Evolutionary conservation across 1,139 yeast genomes (phyloP).

Genomic region (Blastobotrys capitulatus): DNA sequence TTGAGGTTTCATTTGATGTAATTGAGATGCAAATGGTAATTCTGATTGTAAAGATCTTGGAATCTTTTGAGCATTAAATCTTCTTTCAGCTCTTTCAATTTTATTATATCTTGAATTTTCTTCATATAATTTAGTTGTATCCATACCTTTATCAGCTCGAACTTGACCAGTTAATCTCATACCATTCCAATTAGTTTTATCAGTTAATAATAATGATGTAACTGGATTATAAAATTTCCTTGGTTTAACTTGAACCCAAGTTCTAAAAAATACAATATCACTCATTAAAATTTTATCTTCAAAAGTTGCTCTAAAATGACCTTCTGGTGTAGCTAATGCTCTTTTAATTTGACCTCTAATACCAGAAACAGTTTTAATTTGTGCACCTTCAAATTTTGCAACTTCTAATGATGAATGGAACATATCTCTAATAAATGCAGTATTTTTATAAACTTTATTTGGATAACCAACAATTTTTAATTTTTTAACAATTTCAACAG

Average conservation of each 20-base stretch:
- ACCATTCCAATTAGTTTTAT: constrained; percentile 90
- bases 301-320: constrained; percentile 96
- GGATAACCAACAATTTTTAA: constrained; percentile 94
- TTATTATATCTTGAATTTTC: constrained; percentile 65
- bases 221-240: constrained; percentile 94
- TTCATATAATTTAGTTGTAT: constrained; percentile 24
- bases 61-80: constrained; percentile 79
- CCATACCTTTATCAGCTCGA: constrained; percentile 58
- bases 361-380: constrained; percentile 93
- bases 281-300: constrained; percentile 92
- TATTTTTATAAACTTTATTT: constrained; percentile 85
- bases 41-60: constrained; percentile 72
- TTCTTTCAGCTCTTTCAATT: constrained; percentile 80
- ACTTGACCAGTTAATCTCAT: constrained; percentile 94
- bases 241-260: constrained; percentile 94
- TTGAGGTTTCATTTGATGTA: constrained; percentile 73
- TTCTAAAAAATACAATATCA: constrained; percentile 82
- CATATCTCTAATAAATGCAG: constrained; percentile 97
- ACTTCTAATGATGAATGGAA: constrained; percentile 88
- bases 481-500: constrained; percentile 91
- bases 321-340: constrained; percentile 91
- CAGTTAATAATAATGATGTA: constrained; percentile 69
- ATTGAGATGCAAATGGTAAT: constrained; percentile 87
- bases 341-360: constrained; percentile 96
- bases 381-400: constrained; percentile 97